Evolutionary conservation across 225 moss, liverwort and hornwort species (phyloP).

Genomic region (Lunularia cruciata): DNA sequence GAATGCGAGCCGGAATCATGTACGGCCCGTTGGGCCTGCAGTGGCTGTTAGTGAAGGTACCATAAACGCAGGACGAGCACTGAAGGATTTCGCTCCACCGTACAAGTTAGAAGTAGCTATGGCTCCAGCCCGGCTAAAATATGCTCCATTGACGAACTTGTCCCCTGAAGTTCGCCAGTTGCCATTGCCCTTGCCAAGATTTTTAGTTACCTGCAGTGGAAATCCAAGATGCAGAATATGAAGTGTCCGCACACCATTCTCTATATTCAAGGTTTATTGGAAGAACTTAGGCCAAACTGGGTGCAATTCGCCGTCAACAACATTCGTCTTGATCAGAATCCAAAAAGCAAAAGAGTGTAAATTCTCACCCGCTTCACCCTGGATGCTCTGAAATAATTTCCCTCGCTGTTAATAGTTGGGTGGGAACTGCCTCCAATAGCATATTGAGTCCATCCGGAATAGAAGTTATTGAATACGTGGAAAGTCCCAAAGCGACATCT

Average conservation of each 20-base stretch:
- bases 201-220: constrained; percentile 47
- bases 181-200: constrained; percentile 39
- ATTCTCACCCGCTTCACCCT: constrained; percentile 47
- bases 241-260: background rate
- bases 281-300: no score
- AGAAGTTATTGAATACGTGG: constrained; percentile 62
- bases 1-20: no score
- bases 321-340: no score
- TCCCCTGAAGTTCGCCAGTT: constrained; percentile 62
- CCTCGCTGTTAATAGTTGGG: constrained; percentile 63
- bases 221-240: background rate
- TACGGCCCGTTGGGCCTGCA: constrained; percentile 18
- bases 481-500: constrained; percentile 51
- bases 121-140: constrained; percentile 49
- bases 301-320: no score
- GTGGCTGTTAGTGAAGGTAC: constrained; percentile 8
- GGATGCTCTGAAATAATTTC: constrained; percentile 50
- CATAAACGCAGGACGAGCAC: constrained; percentile 1
- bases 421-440: constrained; percentile 67
- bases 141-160: constrained; percentile 50
- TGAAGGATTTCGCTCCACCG: constrained; percentile 32
- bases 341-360: no score
- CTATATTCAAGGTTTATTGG: no score
- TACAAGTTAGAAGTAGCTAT: constrained; percentile 42
- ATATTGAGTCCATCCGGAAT: constrained; percentile 62